These are phyloP conservation scores for Wakefieldia striispora DNA, from an alignment of 768 basidiomycete species.

Conservation along the genomic window DNA sequence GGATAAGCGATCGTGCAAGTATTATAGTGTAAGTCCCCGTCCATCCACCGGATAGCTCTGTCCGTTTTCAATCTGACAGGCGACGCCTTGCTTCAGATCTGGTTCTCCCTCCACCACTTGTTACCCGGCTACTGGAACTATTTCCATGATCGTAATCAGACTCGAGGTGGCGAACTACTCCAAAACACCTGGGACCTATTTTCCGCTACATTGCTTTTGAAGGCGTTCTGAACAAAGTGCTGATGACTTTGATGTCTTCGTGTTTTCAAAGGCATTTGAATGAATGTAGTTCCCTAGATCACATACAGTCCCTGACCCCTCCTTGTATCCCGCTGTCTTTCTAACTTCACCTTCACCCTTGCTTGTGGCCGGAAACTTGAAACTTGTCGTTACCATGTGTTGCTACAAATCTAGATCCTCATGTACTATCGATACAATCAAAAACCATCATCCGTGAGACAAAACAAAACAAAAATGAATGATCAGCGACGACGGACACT, in stretches of 20 bases:
- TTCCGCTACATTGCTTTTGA: constrained; percentile 10
- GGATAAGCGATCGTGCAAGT: constrained; percentile 37
- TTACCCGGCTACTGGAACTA: constrained; percentile 38
- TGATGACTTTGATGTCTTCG: neutral
- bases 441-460: neutral
- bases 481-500: no score
- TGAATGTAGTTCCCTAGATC: no score
- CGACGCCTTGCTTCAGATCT: constrained; percentile 22
- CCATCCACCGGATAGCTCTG: no score
- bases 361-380: no score
- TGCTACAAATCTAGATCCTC: constrained; percentile 11
- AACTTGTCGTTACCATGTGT: neutral
- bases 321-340: no score
- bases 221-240: constrained; percentile 1
- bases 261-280: no score
- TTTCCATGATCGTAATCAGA: constrained; percentile 18
- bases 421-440: constrained; percentile 4
- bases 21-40: constrained; percentile 33
- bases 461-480: neutral
- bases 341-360: neutral
- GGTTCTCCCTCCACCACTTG: constrained; percentile 36
- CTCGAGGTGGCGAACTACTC: constrained; percentile 19
- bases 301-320: no score
- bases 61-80: neutral
- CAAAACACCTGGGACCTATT: constrained; percentile 20